phyloP scores from a whole-genome alignment of 176 grass and related monocot species.

The Poa pratensis region DNA sequence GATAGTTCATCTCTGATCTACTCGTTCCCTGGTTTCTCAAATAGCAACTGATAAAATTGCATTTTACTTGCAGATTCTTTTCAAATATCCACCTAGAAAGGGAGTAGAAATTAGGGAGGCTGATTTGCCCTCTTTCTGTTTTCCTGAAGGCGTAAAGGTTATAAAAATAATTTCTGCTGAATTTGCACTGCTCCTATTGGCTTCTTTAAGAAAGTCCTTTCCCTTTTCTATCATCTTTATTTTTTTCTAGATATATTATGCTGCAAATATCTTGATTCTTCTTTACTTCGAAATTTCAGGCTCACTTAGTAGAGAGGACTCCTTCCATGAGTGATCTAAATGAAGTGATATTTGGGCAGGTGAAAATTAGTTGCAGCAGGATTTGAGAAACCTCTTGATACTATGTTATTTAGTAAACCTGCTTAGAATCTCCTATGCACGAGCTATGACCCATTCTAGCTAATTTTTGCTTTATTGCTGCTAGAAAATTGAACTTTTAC shows the following conservation, averaged over 20 bases:
- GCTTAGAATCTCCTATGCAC: not conserved
- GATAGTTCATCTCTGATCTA: constrained; percentile 19
- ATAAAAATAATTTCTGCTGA: constrained; percentile 38
- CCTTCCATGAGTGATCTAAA: constrained; percentile 98
- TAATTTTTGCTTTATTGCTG: not conserved
- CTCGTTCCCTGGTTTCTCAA: constrained; percentile 1
- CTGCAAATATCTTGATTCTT: constrained; percentile 26
- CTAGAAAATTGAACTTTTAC: constrained; percentile 4
- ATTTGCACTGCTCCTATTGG: constrained; percentile 13
- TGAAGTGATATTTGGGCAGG: constrained; percentile 99
- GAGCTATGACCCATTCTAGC: not conserved
- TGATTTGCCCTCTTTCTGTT: constrained; percentile 95
- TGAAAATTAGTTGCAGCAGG: constrained; percentile 42
- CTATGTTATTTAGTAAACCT: constrained; percentile 15
- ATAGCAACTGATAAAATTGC: constrained; percentile 30
- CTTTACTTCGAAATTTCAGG: constrained; percentile 57
- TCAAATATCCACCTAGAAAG: constrained; percentile 95
- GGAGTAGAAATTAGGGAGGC: constrained; percentile 68
- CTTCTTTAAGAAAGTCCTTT: constrained; percentile 29
- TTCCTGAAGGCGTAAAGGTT: constrained; percentile 98
- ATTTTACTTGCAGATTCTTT: constrained; percentile 83
- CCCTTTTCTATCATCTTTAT: not conserved
- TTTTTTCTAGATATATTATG: not conserved
- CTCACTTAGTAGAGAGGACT: constrained; percentile 92
- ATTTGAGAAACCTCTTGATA: constrained; percentile 27